Base-by-base conservation (phyloP, 306 rosid species). In the Castanopsis chinensis region DNA sequence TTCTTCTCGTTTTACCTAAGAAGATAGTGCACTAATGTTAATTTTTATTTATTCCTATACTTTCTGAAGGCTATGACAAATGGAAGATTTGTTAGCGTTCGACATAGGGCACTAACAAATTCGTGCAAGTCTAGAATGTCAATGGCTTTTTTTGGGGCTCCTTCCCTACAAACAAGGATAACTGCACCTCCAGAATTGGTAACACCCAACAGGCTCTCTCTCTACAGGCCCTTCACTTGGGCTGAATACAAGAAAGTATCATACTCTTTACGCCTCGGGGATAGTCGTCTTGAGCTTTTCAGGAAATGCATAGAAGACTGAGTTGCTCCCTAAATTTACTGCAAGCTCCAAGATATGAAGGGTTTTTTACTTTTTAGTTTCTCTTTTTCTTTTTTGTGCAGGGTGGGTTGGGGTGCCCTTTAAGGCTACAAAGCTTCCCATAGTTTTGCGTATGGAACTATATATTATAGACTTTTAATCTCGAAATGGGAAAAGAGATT, bases 151-250 rank as follows among this genome's bases (percentile, higher is more conserved):
- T 93, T 93, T 78, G 91, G 93, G 73, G 97, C 86, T 32, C 93
- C 98, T 53, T 86, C 95, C 7, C 78, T 86, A 5, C 70, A 84
- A 59, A 85, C 87, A 3, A 35, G 61, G 75, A 79, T 93, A 3
- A 83, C 23, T 37, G 90, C 90, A 80, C 87, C 83, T 2, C 81
- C 94, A 17, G 88, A 90, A 71, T 28, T 89, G 87, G 87, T 89
- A 13, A 79, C 84, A 9, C 77, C 89, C 0, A 88, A 87, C 76
- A 81, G 78, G 73, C 92, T 91, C 33, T 76, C 79, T 45, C 85
- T 87, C 63, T 93, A 82, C 85, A 75, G 86, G 72, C 89, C 93
- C 6, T 90, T 93, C 88, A 93, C 91, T 30, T 93, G 97, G 97
- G 95, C 86, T 7, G 97, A 91, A 9, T 93, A 91, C 79, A 93